Evolutionary conservation across 164 flowering plant genomes (phyloP).

Genomic region (Cinnamomum chago): DNA sequence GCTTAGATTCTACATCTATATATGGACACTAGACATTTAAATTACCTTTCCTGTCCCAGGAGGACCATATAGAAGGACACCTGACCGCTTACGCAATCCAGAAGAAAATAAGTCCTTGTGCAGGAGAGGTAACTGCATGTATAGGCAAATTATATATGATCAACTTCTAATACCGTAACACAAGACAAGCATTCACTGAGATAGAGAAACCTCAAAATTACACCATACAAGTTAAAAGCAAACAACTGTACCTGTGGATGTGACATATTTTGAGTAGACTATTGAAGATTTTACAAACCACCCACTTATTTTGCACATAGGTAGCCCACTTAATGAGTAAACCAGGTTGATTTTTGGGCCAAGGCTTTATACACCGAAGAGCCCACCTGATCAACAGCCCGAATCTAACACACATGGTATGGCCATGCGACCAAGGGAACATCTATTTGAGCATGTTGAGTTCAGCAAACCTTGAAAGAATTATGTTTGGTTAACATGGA

Average conservation of each 20-base stretch:
- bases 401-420: neutral
- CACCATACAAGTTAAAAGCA: neutral
- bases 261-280: neutral
- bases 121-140: conserved; percentile 77
- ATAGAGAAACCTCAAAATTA: neutral
- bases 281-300: neutral
- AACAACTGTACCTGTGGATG: neutral
- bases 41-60: conserved; percentile 97
- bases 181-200: neutral
- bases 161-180: neutral
- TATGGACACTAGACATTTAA: neutral
- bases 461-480: neutral
- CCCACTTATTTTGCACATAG: neutral
- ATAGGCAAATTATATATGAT: neutral
- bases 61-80: conserved; percentile 98
- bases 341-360: neutral
- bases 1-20: neutral
- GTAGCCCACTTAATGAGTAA: neutral
- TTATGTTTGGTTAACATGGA: too few relatives aligned
- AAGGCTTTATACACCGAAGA: neutral
- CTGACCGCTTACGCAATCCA: conserved; percentile 91
- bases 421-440: neutral
- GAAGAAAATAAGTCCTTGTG: conserved; percentile 93
- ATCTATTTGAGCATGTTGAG: too few relatives aligned
- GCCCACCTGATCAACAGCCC: neutral